These are phyloP conservation scores for Barnettozyma vustinii DNA, from an alignment of 805 yeast genomes.

Conservation along the genomic window DNA sequence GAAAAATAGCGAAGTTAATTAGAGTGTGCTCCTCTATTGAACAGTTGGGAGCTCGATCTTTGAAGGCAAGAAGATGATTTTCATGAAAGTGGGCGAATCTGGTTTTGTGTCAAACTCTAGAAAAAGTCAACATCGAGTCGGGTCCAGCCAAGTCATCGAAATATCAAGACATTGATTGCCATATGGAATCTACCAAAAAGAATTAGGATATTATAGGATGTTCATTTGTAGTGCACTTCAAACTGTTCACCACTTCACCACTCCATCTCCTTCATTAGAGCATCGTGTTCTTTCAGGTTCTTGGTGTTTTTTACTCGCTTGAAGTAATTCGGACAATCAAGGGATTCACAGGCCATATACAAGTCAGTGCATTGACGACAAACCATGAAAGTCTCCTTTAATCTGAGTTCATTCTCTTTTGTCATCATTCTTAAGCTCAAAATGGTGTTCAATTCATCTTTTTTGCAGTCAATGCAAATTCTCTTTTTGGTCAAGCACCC, in stretches of 20 bases:
- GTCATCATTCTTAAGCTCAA: slow-evolving; percentile 27
- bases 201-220: neutral
- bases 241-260: neutral
- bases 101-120: neutral
- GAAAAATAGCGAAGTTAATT: neutral
- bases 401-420: slow-evolving; percentile 24
- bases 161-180: neutral
- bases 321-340: slow-evolving; percentile 61
- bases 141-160: neutral
- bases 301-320: slow-evolving; percentile 40
- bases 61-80: neutral
- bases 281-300: slow-evolving; percentile 22
- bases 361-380: slow-evolving; percentile 36
- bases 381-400: slow-evolving; percentile 26
- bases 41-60: neutral
- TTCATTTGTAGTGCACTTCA: no score
- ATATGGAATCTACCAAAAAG: neutral
- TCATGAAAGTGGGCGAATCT: neutral
- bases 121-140: neutral
- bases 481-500: slow-evolving; percentile 13
- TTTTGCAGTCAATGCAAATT: slow-evolving; percentile 32
- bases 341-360: slow-evolving; percentile 46
- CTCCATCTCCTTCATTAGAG: slow-evolving; percentile 6
- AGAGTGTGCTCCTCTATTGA: neutral
- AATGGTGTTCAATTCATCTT: slow-evolving; percentile 32